Evolutionary conservation across 306 rosid genomes (phyloP).

Genomic region (Dryas alaskensis): DNA sequence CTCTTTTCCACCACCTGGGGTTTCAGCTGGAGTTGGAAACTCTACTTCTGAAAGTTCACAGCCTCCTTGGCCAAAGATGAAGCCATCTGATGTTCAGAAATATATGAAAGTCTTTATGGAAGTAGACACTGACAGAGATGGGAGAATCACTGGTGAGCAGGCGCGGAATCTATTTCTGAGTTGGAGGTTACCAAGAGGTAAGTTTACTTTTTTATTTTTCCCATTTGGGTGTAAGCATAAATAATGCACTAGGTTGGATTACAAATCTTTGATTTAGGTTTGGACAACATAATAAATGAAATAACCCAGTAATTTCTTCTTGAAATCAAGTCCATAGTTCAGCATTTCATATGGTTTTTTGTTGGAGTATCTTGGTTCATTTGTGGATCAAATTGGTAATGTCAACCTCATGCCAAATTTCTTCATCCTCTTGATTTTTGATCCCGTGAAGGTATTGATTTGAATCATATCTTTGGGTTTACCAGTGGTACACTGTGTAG

Average conservation of each 20-base stretch:
- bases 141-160: constrained; percentile 92
- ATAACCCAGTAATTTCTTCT: background rate
- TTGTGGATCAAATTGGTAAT: background rate
- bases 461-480: background rate
- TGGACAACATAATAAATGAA: background rate
- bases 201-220: constrained; percentile 6
- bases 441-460: constrained; percentile 1
- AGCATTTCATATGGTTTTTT: background rate
- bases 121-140: constrained; percentile 93
- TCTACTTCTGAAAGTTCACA: constrained; percentile 53
- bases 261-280: background rate
- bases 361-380: background rate
- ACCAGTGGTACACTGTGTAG: background rate
- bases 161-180: constrained; percentile 90
- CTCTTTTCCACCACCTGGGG: constrained; percentile 50
- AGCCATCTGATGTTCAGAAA: constrained; percentile 87
- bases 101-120: constrained; percentile 82
- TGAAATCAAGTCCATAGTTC: background rate
- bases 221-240: background rate
- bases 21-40: constrained; percentile 54
- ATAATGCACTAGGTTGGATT: background rate
- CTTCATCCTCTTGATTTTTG: background rate
- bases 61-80: constrained; percentile 92
- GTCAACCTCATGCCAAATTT: no score
- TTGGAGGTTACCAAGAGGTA: constrained; percentile 98